Conservation (phyloP, 805 yeast species). For the Starmerella apicola region DNA sequence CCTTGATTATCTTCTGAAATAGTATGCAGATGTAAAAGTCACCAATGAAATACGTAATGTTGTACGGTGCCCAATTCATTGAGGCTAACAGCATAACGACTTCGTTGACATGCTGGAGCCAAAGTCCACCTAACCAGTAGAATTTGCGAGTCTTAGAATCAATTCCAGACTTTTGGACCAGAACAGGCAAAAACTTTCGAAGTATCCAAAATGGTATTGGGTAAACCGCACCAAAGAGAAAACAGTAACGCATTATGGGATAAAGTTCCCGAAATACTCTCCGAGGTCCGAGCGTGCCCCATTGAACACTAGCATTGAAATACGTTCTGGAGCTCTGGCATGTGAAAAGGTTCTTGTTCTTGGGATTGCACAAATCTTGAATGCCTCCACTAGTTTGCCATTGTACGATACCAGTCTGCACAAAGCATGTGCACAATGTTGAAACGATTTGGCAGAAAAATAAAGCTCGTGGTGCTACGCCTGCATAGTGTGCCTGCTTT, state of each 20-base stretch:
- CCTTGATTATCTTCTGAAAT: conserved; percentile 35
- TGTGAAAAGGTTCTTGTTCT: conserved; percentile 31
- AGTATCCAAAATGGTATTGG: conserved; percentile 16
- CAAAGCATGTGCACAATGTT: conserved; percentile 11
- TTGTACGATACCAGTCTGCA: conserved; percentile 13
- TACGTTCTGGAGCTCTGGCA: conserved; percentile 33
- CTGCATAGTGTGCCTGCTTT: conserved; percentile 43
- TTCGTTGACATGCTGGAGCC: conserved; percentile 10
- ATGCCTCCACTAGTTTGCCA: conserved; percentile 18
- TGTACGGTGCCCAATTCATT: conserved; percentile 33
- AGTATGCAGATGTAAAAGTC: conserved; percentile 31
- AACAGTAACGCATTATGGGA: conserved; percentile 50
- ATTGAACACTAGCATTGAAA: conserved; percentile 39
- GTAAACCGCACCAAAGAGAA: conserved; percentile 38
- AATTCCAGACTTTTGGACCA: conserved; percentile 5
- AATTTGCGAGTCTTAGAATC: conserved; percentile 32
- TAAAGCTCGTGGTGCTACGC: conserved; percentile 17
- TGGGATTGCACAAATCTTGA: conserved; percentile 26
- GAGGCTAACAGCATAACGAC: conserved; percentile 5
- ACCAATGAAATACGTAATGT: conserved; percentile 33
- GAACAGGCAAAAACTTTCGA: conserved; percentile 7
- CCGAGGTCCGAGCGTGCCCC: conserved; percentile 55
- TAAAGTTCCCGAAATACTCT: conserved; percentile 37
- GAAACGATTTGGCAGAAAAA: conserved; percentile 15
- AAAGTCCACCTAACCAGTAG: conserved; percentile 34